Base-by-base conservation (phyloP, 1,139 yeast species). In the Tardiomyces depauwii region DNA sequence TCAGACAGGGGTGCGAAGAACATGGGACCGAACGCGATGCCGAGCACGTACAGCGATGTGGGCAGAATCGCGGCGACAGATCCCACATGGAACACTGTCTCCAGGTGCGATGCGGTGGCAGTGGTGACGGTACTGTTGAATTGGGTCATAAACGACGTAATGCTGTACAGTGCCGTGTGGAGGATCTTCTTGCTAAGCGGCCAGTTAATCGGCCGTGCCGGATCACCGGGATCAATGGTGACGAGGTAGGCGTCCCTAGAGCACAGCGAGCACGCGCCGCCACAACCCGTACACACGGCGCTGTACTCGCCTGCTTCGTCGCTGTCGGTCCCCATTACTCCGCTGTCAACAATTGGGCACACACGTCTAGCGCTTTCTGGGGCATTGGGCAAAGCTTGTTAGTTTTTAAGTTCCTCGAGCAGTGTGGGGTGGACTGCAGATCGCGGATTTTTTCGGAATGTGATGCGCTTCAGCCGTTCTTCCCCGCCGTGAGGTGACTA, bases 1-100 rank as follows among this genome's bases (percentile, higher is more conserved):
- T 85, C 95, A n/a, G 89, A 80, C 40, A 85, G 64, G 3, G 95
- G 95, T 2, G 89, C 86, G 70, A 88, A 75, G 40, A 84, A 64
- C 52, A 83, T 66, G 0, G 95, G 94, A 2, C 94, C 94, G 33
- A 77, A 66, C n/a, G 82, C 80, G 55, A 83, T 71, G 1, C 94
- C 91, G 52, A 83, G 65, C 36, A 84, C 81, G 72, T 79, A 82
- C 23, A 84, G 65, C 1, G 88, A 73, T 16, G 84, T 80, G 0
- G 83, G 72, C 44, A 83, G 65, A 0, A 77, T 73, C 3, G 81
- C 72, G 0, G 80, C 84, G 55, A 80, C 87, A 32, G 71, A 65
- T 7, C 78, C 70, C 0, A 82, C 77, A 7, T 49, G 49, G 30
- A 52, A 55, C 40, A 51, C 45, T 13, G 39, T 18, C 25, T 21